A percentile compares a stretch with the other conserved stretches of the same genome.
These are phyloP conservation scores for Scheffersomyces lignosus DNA, from an alignment of 805 yeast species.

Conservation along the genomic window DNA sequence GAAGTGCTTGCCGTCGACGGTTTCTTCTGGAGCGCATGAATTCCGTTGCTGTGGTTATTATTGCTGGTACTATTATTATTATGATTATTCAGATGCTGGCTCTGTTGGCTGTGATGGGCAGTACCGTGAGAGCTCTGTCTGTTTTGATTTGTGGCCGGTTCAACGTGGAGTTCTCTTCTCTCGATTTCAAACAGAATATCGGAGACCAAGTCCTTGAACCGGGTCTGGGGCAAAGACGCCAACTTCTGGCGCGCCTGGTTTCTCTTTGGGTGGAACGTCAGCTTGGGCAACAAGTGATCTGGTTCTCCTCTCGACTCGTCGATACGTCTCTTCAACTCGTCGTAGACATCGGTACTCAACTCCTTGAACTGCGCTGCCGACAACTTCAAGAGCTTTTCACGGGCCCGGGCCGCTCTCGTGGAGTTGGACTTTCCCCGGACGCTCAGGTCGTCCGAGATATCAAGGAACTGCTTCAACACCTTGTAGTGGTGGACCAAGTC, in stretches of 20 bases:
- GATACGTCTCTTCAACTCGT: constrained; percentile 81
- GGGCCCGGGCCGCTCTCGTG: constrained; percentile 74
- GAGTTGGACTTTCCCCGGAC: constrained; percentile 43
- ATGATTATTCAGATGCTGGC: not conserved
- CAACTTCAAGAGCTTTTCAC: constrained; percentile 80
- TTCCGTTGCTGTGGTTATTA: no score
- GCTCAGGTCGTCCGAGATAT: constrained; percentile 46
- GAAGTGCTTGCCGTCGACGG: not conserved
- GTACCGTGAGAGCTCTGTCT: constrained; percentile 6
- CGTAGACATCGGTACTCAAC: constrained; percentile 90
- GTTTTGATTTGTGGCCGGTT: constrained; percentile 5
- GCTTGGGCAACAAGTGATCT: constrained; percentile 65
- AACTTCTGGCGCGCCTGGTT: constrained; percentile 94
- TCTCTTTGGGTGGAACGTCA: constrained; percentile 84
- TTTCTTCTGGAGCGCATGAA: not conserved
- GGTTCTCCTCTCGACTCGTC: constrained; percentile 59
- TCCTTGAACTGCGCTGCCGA: constrained; percentile 84
- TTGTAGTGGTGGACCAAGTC: constrained; percentile 47
- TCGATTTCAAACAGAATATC: constrained; percentile 88
- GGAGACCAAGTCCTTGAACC: constrained; percentile 87
- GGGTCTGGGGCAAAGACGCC: constrained; percentile 73
- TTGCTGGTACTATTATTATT: not conserved
- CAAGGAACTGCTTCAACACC: constrained; percentile 52
- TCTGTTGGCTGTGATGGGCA: constrained; percentile 7
- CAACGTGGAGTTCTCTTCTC: constrained; percentile 60